Evolutionary conservation across 139 green algal species (phyloP).

Genomic region (Axilococcus clingmanii): DNA sequence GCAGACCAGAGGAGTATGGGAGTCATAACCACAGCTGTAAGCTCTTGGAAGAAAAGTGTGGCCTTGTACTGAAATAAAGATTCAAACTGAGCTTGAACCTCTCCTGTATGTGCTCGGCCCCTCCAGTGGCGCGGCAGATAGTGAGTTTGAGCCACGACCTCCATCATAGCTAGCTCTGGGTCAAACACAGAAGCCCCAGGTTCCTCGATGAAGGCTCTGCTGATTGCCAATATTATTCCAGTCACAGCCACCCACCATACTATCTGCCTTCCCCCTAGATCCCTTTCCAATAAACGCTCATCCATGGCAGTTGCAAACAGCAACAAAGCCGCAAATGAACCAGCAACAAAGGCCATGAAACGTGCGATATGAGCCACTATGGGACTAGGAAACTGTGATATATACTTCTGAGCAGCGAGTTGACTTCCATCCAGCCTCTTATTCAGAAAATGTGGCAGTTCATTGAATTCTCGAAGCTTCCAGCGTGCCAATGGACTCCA

Average conservation of each 20-base stretch:
- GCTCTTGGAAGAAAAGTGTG: conserved; percentile 80
- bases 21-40: conserved; percentile 70
- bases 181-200: conserved; percentile 57
- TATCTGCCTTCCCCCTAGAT: conserved; percentile 54
- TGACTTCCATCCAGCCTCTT: conserved; percentile 67
- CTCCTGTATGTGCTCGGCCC: conserved; percentile 55
- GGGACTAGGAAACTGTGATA: conserved; percentile 85
- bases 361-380: conserved; percentile 51
- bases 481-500: conserved; percentile 72
- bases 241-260: conserved; percentile 75
- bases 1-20: conserved; percentile 74
- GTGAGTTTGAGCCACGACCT: conserved; percentile 83
- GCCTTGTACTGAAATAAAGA: conserved; percentile 77
- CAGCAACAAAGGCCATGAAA: conserved; percentile 75
- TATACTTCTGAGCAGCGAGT: conserved; percentile 66
- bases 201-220: conserved; percentile 42
- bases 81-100: conserved; percentile 74
- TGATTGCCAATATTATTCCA: conserved; percentile 62
- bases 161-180: conserved; percentile 69
- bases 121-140: conserved; percentile 76
- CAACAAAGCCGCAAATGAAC: conserved; percentile 78
- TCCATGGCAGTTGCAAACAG: conserved; percentile 66
- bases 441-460: conserved; percentile 80
- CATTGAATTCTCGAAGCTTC: conserved; percentile 89
- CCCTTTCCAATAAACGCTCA: conserved; percentile 67